Percentiles rank a stretch among this genome's conserved stretches.
These are phyloP conservation scores for Massariosphaeria phaeospora DNA, from an alignment of 495 filamentous ascomycete species.

Conservation along the genomic window DNA sequence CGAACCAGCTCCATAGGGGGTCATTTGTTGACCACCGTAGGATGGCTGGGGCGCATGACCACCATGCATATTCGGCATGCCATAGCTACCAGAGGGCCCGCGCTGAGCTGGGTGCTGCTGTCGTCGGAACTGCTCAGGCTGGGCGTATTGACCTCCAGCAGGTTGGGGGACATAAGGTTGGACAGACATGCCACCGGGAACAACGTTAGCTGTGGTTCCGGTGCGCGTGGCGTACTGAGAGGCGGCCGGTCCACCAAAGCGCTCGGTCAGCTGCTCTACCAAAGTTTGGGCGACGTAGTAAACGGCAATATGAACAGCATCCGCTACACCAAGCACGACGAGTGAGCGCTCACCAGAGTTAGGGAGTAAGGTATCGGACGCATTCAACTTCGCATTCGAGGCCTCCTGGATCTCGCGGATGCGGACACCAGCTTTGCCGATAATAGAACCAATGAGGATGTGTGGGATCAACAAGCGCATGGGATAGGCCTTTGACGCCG, in stretches of 20 bases:
- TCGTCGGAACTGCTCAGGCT: slow-evolving; percentile 79
- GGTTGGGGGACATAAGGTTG: slow-evolving; percentile 92
- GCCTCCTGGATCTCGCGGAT: slow-evolving; percentile 99
- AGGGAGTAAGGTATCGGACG: slow-evolving; percentile 88
- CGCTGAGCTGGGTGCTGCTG: slow-evolving; percentile 62
- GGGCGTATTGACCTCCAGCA: slow-evolving; percentile 83
- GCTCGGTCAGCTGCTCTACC: slow-evolving; percentile 90
- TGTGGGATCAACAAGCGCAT: slow-evolving; percentile 93
- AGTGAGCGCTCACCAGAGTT: slow-evolving; percentile 92
- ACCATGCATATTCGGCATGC: slow-evolving; percentile 60
- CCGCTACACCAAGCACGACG: slow-evolving; percentile 54
- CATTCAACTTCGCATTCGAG: slow-evolving; percentile 92
- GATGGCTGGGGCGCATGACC: slow-evolving; percentile 50
- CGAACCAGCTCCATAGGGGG: slow-evolving; percentile 67
- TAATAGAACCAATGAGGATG: slow-evolving; percentile 96
- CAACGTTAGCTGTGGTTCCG: slow-evolving; percentile 83
- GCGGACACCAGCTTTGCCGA: slow-evolving; percentile 88
- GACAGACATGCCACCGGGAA: slow-evolving; percentile 96
- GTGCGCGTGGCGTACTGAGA: slow-evolving; percentile 95
- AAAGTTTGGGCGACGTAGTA: slow-evolving; percentile 97
- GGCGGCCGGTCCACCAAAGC: slow-evolving; percentile 91
- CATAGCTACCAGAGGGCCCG: slow-evolving; percentile 41
- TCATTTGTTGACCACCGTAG: slow-evolving; percentile 57
- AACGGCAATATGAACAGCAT: slow-evolving; percentile 92
- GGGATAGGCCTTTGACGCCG: slow-evolving; percentile 94